Conservation (phyloP, 1,284 basidiomycete genomes). For the Dichomitus squalens region DNA sequence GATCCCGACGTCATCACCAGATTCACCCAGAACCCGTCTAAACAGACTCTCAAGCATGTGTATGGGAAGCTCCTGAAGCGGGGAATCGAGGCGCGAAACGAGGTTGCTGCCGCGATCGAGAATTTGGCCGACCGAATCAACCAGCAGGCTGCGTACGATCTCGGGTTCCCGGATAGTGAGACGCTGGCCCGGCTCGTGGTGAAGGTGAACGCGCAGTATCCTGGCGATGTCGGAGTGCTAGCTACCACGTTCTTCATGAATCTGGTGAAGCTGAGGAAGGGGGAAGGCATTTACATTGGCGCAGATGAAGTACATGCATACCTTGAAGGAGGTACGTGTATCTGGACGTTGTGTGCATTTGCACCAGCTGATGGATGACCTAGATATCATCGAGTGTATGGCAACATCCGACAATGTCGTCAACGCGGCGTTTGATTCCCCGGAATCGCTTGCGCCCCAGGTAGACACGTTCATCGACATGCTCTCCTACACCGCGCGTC, state of each 20-base stretch:
- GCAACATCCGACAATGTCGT: slow-evolving; percentile 98
- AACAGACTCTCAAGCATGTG: slow-evolving; percentile 63
- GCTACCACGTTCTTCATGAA: slow-evolving; percentile 88
- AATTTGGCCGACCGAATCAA: slow-evolving; percentile 20
- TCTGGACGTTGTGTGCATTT: too few species aligned
- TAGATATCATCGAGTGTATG: slow-evolving; percentile 98
- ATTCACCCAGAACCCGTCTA: slow-evolving; percentile 31
- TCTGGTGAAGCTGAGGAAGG: slow-evolving; percentile 75
- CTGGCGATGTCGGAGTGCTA: slow-evolving; percentile 88
- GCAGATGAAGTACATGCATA: slow-evolving; percentile 98
- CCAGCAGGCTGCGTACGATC: slow-evolving; percentile 5
- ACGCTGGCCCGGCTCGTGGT: slow-evolving; percentile 67
- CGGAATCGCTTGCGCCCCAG: slow-evolving; percentile 74
- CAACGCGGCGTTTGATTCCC: slow-evolving; percentile 91
- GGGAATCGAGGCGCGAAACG: slow-evolving; percentile 17
- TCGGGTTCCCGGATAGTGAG: slow-evolving; percentile 12
- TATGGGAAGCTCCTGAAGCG: slow-evolving; percentile 78
- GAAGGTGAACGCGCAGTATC: slow-evolving; percentile 80
- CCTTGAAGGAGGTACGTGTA: slow-evolving; percentile 77
- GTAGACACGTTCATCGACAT: slow-evolving; percentile 84
- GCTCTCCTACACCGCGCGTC: slow-evolving; percentile 83
- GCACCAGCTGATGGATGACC: background rate
- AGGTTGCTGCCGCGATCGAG: slow-evolving; percentile 13
- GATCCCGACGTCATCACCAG: slow-evolving; percentile 15
- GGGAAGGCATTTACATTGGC: slow-evolving; percentile 91